phyloP scores from a whole-genome alignment of 208 protist species.

The Acanthamoeba royreba region DNA sequence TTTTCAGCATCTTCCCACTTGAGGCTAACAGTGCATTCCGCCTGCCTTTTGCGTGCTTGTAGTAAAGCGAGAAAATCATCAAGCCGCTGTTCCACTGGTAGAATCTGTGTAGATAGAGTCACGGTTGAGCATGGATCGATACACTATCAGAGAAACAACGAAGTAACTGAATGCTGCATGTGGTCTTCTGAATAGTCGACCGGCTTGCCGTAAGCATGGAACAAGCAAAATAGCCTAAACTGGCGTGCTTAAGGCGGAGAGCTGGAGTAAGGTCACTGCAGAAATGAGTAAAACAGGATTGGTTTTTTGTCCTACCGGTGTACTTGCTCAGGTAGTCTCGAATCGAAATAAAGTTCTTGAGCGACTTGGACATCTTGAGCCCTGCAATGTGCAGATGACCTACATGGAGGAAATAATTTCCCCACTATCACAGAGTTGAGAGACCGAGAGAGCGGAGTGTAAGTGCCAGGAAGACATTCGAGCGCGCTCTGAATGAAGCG shows the following conservation, averaged over 20 bases:
- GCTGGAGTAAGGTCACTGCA: not conserved
- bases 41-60: not conserved
- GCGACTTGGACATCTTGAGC: conserved; percentile 98
- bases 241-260: not conserved
- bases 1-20: not conserved
- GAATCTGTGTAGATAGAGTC: too few species aligned
- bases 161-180: conserved; percentile 20
- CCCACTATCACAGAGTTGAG: not conserved
- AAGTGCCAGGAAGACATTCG: too few species aligned
- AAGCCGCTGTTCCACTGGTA: conserved; percentile 66
- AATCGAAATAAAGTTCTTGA: conserved; percentile 99
- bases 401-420: conserved; percentile 17
- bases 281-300: not conserved
- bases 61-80: conserved; percentile 36
- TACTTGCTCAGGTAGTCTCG: not conserved
- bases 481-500: too few species aligned
- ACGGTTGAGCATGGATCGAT: too few species aligned
- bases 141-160: too few species aligned
- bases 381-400: conserved; percentile 97
- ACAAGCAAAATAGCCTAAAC: conserved; percentile 28
- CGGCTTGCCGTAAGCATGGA: not conserved
- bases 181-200: conserved; percentile 23
- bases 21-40: not conserved
- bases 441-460: not conserved
- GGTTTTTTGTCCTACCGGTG: not conserved